phyloP scores from a whole-genome alignment of 2,329 filamentous ascomycete species.

The Beauveria varroae region DNA sequence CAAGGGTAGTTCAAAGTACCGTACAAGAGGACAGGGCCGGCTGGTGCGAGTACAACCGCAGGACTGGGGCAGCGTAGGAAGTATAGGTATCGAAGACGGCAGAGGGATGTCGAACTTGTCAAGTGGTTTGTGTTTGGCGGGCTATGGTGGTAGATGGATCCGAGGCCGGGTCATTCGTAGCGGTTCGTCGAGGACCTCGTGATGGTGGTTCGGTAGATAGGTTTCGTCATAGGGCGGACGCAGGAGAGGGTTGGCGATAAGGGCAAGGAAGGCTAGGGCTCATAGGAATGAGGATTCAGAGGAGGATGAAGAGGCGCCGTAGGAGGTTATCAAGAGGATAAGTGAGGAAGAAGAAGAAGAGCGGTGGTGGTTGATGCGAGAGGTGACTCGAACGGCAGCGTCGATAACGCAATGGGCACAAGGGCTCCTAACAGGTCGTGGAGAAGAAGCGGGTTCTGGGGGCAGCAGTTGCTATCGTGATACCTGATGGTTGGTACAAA shows the following conservation, averaged over 20 bases:
- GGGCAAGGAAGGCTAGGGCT: not conserved
- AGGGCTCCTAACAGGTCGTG: conserved; percentile 2
- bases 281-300: not conserved
- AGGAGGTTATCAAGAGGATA: not conserved
- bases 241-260: not conserved
- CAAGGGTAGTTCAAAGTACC: conserved; percentile 4
- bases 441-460: conserved; percentile 7
- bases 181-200: conserved; percentile 9
- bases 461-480: not conserved
- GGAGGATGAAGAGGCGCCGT: not conserved
- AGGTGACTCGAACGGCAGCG: conserved; percentile 9
- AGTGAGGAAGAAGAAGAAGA: not conserved
- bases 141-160: conserved; percentile 7
- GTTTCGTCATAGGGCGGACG: conserved; percentile 9
- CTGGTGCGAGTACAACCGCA: not conserved
- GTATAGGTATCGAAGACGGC: not conserved
- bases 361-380: conserved; percentile 7
- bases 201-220: conserved; percentile 7
- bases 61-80: not conserved
- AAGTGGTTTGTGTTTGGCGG: not conserved
- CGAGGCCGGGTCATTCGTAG: conserved; percentile 12
- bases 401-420: conserved; percentile 12
- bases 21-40: not conserved
- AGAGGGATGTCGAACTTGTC: conserved; percentile 5
- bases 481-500: not conserved